Conservation (phyloP, 1,284 basidiomycete genomes). For the Rhodotorula glutinis region DNA sequence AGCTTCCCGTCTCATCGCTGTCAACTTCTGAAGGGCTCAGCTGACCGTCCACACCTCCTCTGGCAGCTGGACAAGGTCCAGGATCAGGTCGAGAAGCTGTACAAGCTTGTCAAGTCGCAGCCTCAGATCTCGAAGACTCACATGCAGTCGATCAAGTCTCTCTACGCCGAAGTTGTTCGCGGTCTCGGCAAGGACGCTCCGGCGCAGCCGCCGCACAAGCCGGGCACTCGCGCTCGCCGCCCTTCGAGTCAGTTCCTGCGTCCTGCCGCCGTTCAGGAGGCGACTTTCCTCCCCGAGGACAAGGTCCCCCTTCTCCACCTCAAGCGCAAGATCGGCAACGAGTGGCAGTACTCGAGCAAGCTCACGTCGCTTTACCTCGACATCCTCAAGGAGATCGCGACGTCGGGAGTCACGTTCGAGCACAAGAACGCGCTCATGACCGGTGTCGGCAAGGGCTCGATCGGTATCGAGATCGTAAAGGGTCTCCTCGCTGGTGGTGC, state of each 20-base stretch:
- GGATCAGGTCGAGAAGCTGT: slow-evolving; percentile 78
- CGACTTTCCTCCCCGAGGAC: slow-evolving; percentile 74
- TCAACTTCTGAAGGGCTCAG: background rate
- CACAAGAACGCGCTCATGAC: slow-evolving; percentile 98
- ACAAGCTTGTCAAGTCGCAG: slow-evolving; percentile 95
- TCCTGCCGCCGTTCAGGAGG: slow-evolving; percentile 68
- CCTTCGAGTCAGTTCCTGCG: slow-evolving; percentile 92
- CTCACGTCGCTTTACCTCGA: slow-evolving; percentile 78
- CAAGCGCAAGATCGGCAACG: slow-evolving; percentile 93
- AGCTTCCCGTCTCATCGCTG: background rate
- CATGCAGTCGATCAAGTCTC: slow-evolving; percentile 93
- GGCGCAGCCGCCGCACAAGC: slow-evolving; percentile 30
- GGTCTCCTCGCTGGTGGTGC: slow-evolving; percentile 93
- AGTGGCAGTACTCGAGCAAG: slow-evolving; percentile 96
- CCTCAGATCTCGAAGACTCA: slow-evolving; percentile 94
- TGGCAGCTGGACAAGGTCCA: slow-evolving; percentile 82
- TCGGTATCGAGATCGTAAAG: slow-evolving; percentile 95
- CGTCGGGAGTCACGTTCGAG: slow-evolving; percentile 95
- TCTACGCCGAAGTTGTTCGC: slow-evolving; percentile 90
- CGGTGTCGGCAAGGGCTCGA: slow-evolving; percentile 95
- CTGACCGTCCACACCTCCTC: background rate
- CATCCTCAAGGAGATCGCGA: slow-evolving; percentile 94
- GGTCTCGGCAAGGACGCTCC: slow-evolving; percentile 54
- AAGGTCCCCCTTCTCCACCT: slow-evolving; percentile 92
- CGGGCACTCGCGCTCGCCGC: slow-evolving; percentile 63